Base-by-base conservation (phyloP, 345 rosid genomes). In the Citrus medica region DNA sequence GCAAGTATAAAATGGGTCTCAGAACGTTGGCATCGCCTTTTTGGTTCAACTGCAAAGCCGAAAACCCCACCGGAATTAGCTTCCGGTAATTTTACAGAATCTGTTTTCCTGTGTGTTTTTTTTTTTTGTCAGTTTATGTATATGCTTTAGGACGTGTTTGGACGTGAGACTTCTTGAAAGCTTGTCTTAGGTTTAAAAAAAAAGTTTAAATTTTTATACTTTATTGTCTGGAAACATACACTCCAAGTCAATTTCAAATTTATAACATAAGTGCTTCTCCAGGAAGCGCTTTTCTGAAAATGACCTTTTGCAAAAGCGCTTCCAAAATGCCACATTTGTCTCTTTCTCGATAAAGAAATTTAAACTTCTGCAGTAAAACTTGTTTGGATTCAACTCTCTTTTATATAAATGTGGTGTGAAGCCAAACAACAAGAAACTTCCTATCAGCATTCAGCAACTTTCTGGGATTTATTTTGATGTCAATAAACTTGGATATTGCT, bases 391-490 rank as follows among this genome's bases (percentile, higher is more conserved):
- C 25, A 48, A 17, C 12, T 10, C 27, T 63, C 46, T 66, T 42
- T n/a, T 17, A 27, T 37, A 12, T 33, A 19, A 28, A 55, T 14
- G 32, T 16, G 55, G 12, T 67, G 67, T 40, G 76, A 55, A 70
- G 61, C 69, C 40, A 13, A 40, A 58, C 25, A 9, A 7, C 4
- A 53, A 56, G 79, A 78, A 78, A 66, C 37, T 77, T 74, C 77
- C 51, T 74, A 8, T 53, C 6, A 24, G 66, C 69, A 30, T 67
- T 37, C 38, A 16, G 19, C 25, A 22, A 24, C 17, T 69, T 59
- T 80, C 60, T 66, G 56, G 71, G 25, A 40, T 67, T 24, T 28
- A 59, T 77, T 74, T 58, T 65, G 24, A 67, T 59, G 25, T 32
- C 53, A 71, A 19, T 66, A 19, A 53, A 42, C 76, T 78, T 24